Evolutionary conservation across 2,329 filamentous ascomycete genomes (phyloP).

Genomic region (Exserohilum rostratum): DNA sequence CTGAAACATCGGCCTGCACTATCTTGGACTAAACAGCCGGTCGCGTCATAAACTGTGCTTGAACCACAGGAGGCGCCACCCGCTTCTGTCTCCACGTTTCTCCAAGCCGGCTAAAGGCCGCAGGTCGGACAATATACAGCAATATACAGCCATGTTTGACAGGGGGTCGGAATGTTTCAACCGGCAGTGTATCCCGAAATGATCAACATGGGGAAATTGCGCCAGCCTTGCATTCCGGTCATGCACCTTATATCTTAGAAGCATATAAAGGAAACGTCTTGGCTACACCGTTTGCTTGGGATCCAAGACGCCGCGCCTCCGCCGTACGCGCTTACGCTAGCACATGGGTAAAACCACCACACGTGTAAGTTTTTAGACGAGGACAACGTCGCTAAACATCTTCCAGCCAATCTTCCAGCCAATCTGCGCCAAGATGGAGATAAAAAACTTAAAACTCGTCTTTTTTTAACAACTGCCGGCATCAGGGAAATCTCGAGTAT

Average conservation of each 20-base stretch:
- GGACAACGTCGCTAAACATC: neutral
- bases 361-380: conserved; percentile 3
- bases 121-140: conserved; percentile 17
- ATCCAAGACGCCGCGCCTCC: conserved; percentile 5
- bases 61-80: conserved; percentile 7
- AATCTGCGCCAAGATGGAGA: neutral
- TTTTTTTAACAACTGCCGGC: neutral
- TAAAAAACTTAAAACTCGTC: neutral
- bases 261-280: conserved; percentile 3
- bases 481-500: neutral
- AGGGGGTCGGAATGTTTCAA: conserved; percentile 17
- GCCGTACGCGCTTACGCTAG: neutral
- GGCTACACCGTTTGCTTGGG: conserved; percentile 6
- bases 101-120: conserved; percentile 19
- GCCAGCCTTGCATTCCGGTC: conserved; percentile 6
- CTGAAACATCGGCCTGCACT: conserved; percentile 21
- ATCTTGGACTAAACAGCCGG: conserved; percentile 11
- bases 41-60: conserved; percentile 9
- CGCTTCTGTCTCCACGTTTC: conserved; percentile 7
- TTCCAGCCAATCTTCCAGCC: neutral
- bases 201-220: conserved; percentile 14
- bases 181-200: conserved; percentile 10
- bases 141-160: conserved; percentile 21
- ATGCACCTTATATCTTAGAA: neutral
- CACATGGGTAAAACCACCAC: too few species aligned